A percentile compares a stretch with the other conserved stretches of the same genome.
These are phyloP conservation scores for Acrocalymma vagum DNA, from an alignment of 2,329 filamentous ascomycete species.

Conservation along the genomic window DNA sequence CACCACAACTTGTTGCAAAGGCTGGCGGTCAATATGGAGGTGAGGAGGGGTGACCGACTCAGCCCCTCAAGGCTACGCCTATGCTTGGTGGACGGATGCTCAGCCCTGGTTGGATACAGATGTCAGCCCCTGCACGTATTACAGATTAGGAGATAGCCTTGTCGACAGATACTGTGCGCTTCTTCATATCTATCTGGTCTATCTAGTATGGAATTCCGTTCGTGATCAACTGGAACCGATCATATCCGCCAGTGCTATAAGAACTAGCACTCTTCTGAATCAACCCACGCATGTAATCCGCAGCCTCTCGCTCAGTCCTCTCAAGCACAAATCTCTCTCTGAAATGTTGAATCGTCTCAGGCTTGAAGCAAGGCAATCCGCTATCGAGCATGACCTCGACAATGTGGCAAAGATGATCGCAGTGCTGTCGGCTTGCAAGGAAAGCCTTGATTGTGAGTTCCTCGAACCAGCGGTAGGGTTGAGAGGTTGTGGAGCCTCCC, in stretches of 20 bases:
- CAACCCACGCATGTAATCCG: conserved; percentile 89
- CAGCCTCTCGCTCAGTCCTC: conserved; percentile 89
- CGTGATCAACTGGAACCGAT: conserved; percentile 96
- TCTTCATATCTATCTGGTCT: no score
- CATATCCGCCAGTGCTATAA: conserved; percentile 93
- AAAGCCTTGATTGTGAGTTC: conserved; percentile 96
- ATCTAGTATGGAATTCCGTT: conserved; percentile 96
- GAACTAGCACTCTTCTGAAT: conserved; percentile 90
- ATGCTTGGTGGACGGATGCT: no score
- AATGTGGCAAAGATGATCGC: conserved; percentile 87
- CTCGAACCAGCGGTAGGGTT: conserved; percentile 95
- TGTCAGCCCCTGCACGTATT: no score
- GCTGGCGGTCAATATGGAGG: no score
- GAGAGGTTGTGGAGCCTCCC: conserved; percentile 82
- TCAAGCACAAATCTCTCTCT: conserved; percentile 92
- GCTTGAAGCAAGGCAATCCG: conserved; percentile 96
- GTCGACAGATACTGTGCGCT: no score
- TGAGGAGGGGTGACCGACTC: no score
- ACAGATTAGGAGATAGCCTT: no score
- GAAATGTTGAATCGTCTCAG: conserved; percentile 92
- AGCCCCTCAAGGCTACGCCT: no score
- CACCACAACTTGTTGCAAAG: no score
- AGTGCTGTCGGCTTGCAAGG: conserved; percentile 84
- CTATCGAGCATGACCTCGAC: conserved; percentile 96
- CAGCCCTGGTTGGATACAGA: no score